Evolutionary conservation across 352 stramenopile genomes (phyloP).

Genomic region (Globisporangium uncinulatum): DNA sequence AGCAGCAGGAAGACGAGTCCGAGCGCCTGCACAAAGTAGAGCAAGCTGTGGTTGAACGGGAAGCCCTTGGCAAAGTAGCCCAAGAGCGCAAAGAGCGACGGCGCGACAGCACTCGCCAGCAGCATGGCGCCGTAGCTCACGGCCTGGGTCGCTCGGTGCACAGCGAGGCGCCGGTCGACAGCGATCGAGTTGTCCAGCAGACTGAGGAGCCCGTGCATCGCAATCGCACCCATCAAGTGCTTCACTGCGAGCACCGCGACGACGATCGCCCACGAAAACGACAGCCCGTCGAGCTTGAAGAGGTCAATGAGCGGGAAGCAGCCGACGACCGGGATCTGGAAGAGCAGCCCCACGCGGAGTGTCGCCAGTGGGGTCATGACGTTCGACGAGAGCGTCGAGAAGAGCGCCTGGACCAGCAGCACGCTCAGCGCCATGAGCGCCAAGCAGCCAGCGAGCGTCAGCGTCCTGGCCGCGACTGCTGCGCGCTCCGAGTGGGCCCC

Average conservation of each 20-base stretch:
- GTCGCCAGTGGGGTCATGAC: constrained; percentile 76
- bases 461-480: constrained; percentile 48
- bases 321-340: constrained; percentile 67
- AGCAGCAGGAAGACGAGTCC: constrained; percentile 64
- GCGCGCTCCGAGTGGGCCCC: constrained; percentile 23
- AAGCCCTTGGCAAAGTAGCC: constrained; percentile 75
- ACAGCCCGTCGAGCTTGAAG: constrained; percentile 59
- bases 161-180: constrained; percentile 56
- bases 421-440: constrained; percentile 48
- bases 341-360: constrained; percentile 64
- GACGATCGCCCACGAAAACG: constrained; percentile 57
- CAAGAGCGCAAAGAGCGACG: constrained; percentile 63
- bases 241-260: constrained; percentile 56
- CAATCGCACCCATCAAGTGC: constrained; percentile 52
- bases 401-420: constrained; percentile 42
- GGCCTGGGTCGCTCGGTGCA: constrained; percentile 61
- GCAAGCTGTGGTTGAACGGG: constrained; percentile 71
- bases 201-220: constrained; percentile 56
- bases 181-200: constrained; percentile 79
- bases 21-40: constrained; percentile 71
- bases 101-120: constrained; percentile 38
- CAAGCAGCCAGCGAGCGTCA: constrained; percentile 47
- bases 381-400: constrained; percentile 48
- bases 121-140: constrained; percentile 55
- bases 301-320: constrained; percentile 68